These are phyloP conservation scores for Talaromyces islandicus DNA, from an alignment of 2,329 filamentous ascomycete genomes.

Conservation along the genomic window DNA sequence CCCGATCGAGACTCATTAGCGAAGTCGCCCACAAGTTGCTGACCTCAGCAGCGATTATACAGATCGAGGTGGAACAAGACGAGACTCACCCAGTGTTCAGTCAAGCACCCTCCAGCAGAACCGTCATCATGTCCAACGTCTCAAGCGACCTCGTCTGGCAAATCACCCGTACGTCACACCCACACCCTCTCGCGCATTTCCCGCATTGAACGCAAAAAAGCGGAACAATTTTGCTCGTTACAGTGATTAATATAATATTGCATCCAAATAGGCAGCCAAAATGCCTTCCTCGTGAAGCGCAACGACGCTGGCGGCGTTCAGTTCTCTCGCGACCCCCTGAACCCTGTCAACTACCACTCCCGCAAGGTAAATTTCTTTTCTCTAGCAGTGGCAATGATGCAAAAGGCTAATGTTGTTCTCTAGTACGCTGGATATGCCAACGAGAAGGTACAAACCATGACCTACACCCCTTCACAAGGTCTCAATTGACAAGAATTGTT, in stretches of 20 bases:
- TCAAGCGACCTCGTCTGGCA: conserved; percentile 93
- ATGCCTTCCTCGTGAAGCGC: conserved; percentile 90
- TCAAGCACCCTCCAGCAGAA: not conserved
- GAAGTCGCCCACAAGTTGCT: conserved; percentile 8
- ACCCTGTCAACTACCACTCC: conserved; percentile 84
- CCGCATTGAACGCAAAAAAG: not conserved
- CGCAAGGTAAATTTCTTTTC: conserved; percentile 63
- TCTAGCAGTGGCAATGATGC: not conserved
- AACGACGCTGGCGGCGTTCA: conserved; percentile 69
- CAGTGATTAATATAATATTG: conserved; percentile 15
- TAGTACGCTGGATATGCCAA: conserved; percentile 91
- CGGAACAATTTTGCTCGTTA: not conserved
- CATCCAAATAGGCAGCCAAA: conserved; percentile 64
- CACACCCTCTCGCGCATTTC: not conserved
- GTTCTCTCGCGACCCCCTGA: conserved; percentile 92
- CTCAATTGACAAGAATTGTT: conserved; percentile 6
- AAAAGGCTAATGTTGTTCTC: conserved; percentile 17
- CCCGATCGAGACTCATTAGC: conserved; percentile 9
- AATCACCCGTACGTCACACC: conserved; percentile 71
- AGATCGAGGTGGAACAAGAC: not conserved
- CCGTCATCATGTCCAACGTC: conserved; percentile 59
- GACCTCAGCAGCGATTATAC: not conserved
- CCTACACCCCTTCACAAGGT: not conserved
- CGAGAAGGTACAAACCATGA: conserved; percentile 64
- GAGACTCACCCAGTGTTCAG: not conserved